Conservation (phyloP, 164 flowering plant species). For the Tetracentron sinense region DNA sequence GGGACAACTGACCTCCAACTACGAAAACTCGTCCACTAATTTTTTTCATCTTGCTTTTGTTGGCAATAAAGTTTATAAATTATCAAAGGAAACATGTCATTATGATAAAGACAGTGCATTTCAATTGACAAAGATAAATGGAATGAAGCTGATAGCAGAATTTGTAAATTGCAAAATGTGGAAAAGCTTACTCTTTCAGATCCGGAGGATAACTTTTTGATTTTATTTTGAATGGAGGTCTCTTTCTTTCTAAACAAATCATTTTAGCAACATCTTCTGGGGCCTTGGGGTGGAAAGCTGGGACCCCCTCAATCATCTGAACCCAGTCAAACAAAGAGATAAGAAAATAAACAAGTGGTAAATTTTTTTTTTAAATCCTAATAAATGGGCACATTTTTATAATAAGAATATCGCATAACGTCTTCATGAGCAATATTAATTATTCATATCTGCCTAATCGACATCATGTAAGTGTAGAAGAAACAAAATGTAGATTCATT, state of each 20-base stretch:
- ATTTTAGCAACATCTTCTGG: constrained; percentile 65
- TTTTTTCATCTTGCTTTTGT: no score
- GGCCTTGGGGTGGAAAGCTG: constrained; percentile 76
- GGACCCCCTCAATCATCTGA: constrained; percentile 88
- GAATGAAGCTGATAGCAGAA: background rate
- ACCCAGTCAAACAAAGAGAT: constrained; percentile 12
- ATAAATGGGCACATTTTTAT: no score
- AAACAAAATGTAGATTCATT: background rate
- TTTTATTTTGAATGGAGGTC: constrained; percentile 70
- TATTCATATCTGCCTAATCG: background rate
- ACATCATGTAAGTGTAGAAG: background rate
- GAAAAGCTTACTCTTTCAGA: constrained; percentile 67
- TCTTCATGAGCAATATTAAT: no score
- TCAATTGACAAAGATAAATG: background rate
- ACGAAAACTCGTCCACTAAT: background rate
- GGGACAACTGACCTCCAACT: background rate
- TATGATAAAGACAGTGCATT: background rate
- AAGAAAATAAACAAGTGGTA: background rate
- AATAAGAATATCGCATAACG: no score
- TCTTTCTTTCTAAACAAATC: constrained; percentile 64
- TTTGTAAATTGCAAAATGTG: background rate
- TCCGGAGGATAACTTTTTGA: constrained; percentile 72
- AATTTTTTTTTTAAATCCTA: no score
- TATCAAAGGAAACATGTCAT: no score
- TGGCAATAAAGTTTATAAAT: no score